Conservation (phyloP, 192 early-diverging fungal species). For the Coemansia sp. region DNA sequence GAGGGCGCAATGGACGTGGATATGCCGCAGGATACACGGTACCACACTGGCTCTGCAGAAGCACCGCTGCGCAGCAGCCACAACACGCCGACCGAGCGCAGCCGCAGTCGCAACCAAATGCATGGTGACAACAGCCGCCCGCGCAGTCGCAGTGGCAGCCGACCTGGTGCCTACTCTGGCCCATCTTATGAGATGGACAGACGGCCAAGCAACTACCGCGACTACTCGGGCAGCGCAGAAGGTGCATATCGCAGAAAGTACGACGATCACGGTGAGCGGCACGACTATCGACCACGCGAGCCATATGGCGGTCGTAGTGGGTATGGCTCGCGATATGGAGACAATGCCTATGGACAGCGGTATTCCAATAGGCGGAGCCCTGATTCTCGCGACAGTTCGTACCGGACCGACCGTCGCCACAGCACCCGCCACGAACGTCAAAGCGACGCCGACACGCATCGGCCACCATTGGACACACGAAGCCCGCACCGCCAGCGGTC, state of each 20-base stretch:
- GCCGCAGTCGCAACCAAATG: constrained; percentile 15
- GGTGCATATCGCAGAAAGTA: constrained; percentile 28
- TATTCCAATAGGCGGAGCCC: constrained; percentile 35
- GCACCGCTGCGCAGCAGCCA: constrained; percentile 14
- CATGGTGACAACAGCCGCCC: constrained; percentile 6
- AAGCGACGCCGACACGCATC: background rate
- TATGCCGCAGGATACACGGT: background rate
- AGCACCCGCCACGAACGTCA: constrained; percentile 31
- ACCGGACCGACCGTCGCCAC: constrained; percentile 36
- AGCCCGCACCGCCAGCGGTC: constrained; percentile 13
- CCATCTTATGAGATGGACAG: constrained; percentile 21
- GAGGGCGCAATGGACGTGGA: constrained; percentile 29
- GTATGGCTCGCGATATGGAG: constrained; percentile 20
- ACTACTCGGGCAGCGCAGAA: constrained; percentile 10
- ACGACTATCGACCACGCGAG: constrained; percentile 25
- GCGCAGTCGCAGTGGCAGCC: constrained; percentile 22
- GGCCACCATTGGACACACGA: background rate
- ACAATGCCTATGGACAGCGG: constrained; percentile 14
- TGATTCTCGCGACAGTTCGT: constrained; percentile 16
- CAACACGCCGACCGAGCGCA: constrained; percentile 7
- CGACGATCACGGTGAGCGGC: constrained; percentile 28
- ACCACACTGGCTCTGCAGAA: constrained; percentile 1
- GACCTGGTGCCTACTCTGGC: constrained; percentile 9
- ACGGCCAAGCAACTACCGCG: constrained; percentile 16
- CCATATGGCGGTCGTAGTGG: constrained; percentile 19